Base-by-base conservation (phyloP, 2,329 filamentous ascomycete genomes). In the Keithomyces neogunnii region DNA sequence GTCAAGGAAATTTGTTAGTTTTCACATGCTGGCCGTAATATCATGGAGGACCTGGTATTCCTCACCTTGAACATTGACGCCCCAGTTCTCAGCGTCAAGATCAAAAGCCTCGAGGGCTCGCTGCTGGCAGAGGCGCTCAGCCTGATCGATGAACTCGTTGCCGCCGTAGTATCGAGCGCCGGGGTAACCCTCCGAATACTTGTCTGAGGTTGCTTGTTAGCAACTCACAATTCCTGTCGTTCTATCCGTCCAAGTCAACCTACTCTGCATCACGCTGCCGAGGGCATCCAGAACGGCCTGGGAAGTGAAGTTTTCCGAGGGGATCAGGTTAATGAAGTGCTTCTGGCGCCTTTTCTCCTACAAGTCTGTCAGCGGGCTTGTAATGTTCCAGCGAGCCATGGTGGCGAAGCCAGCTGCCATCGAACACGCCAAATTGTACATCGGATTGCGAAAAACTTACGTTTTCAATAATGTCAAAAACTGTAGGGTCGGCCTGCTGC, bases 181-280 rank as follows among this genome's bases (percentile, higher is more conserved):
- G 33, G 92, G 93, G 63, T 99, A 99, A 48, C 93, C 93, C 71
- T 99, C 93, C 0, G 93, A 97, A 74, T 99, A 99, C 70, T 99
- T 97, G 73, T 97, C 88, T 87, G 28, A 11, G 30, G n/a, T 29
- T 1, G 35, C 3, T 13, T 49, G n/a, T 44, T 48, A 44, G 40
- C 10, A 44, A 10, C 6, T 3, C 28, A 19, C 19, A 19, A 19
- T 19, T 10, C 7, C 1, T n/a, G 40, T 13, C 7, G n/a, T 10
- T 9, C 5, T 26, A 5, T 8, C 5, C n/a, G 28, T 10, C 10
- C 8, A 44, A 40, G 38, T 26, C 40, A 39, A 53, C 80, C 59
- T 74, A 91, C 88, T 96, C 70, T 95, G 90, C 90, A 96, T 96
- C 50, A 91, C 86, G 75, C 89, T 95, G 58, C 90, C 90, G 54